Conservation (phyloP, 768 basidiomycete genomes). For the Tulasnella sp. region DNA sequence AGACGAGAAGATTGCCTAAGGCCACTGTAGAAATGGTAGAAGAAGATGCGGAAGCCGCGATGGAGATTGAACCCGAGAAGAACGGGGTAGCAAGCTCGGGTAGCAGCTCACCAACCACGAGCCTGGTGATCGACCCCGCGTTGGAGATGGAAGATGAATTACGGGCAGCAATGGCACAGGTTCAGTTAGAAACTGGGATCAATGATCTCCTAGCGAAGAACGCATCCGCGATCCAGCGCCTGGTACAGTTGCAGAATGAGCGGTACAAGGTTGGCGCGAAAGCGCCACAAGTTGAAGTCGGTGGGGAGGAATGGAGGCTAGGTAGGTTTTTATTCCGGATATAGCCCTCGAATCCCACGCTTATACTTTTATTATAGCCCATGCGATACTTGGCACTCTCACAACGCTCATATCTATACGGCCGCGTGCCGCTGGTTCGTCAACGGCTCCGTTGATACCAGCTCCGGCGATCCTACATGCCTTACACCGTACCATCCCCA, state of each 20-base stretch:
- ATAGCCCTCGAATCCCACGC: background rate
- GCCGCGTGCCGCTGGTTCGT: conserved; percentile 41
- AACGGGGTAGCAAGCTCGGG: conserved; percentile 11
- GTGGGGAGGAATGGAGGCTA: conserved; percentile 72
- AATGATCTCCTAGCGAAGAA: conserved; percentile 59
- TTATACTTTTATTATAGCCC: conserved; percentile 36
- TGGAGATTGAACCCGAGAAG: background rate
- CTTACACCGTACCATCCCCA: conserved; percentile 44
- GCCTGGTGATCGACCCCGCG: conserved; percentile 13
- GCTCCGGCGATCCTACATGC: conserved; percentile 53
- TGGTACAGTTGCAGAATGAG: conserved; percentile 53
- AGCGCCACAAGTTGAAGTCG: conserved; percentile 33
- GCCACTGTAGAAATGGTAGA: background rate
- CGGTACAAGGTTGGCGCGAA: conserved; percentile 35
- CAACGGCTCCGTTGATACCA: conserved; percentile 41
- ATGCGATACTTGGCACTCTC: conserved; percentile 60
- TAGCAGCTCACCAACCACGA: conserved; percentile 1
- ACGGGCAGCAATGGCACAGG: conserved; percentile 37
- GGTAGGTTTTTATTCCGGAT: conserved; percentile 36
- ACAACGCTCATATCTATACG: conserved; percentile 56
- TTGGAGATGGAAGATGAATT: conserved; percentile 17
- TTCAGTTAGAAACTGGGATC: conserved; percentile 59
- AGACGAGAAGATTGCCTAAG: conserved; percentile 16
- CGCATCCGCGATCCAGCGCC: conserved; percentile 45
- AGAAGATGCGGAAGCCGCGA: conserved; percentile 16